phyloP scores from a whole-genome alignment of 1,284 basidiomycete genomes.

The Schizopora paradoxa region DNA sequence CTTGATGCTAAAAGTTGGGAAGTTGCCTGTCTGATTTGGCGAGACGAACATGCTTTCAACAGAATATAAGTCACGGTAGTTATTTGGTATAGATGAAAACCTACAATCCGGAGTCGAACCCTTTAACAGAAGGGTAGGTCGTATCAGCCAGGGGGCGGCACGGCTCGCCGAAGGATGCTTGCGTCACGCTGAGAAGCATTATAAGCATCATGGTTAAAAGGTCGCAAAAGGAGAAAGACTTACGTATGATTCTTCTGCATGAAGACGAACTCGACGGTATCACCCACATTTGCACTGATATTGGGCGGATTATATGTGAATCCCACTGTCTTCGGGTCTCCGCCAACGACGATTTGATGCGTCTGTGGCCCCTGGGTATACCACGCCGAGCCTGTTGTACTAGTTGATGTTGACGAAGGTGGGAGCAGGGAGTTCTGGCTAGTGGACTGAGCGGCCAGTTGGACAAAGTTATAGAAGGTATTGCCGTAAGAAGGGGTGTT shows the following conservation, averaged over 20 bases:
- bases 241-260: no score
- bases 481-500: conserved; percentile 41
- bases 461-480: conserved; percentile 42
- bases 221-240: conserved; percentile 3
- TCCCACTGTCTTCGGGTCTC: conserved; percentile 27
- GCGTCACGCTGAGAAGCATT: conserved; percentile 29
- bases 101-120: conserved; percentile 23
- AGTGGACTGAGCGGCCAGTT: conserved; percentile 23
- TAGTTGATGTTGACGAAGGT: conserved; percentile 7
- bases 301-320: conserved; percentile 36
- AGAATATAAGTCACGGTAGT: no score
- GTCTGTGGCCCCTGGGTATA: conserved; percentile 28
- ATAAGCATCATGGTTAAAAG: conserved; percentile 24
- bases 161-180: conserved; percentile 26
- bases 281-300: conserved; percentile 41
- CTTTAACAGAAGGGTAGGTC: conserved; percentile 11
- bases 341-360: conserved; percentile 39
- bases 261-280: conserved; percentile 30
- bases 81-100: no score
- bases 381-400: conserved; percentile 19
- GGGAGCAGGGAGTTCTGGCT: conserved; percentile 3
- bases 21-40: conserved; percentile 9
- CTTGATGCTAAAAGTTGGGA: conserved; percentile 20
- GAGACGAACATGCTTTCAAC: conserved; percentile 29
- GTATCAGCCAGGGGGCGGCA: conserved; percentile 20